Base-by-base conservation (phyloP, 306 rosid species). In the Quercus agrifolia region DNA sequence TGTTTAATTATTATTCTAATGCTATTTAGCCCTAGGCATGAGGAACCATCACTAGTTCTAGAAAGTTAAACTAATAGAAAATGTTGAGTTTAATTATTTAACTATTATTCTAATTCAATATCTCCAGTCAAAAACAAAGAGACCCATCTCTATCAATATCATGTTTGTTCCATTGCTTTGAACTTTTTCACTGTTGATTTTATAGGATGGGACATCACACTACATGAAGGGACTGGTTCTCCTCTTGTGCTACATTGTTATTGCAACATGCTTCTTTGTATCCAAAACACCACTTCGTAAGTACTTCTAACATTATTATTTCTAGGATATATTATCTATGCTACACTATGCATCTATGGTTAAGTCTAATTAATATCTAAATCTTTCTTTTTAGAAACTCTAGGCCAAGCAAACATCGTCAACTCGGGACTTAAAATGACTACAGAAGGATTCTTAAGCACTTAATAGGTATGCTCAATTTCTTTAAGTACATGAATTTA, bases 161-260 rank as follows among this genome's bases (percentile, higher is more conserved):
- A 38, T 38, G 2, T 38, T 38, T 38, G 11, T 38, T 38, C 46
- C 46, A 38, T 38, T 38, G 46, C 10, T 38, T 38, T 38, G 46
- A 28, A 52, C 54, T 14, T 19, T 51, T 85, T 17, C 35, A 44
- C 11, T 25, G 15, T 30, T 5, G 49, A 33, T 67, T 28, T 74
- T 81, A 74, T 57, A 95, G 97, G 99, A 93, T 86, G 99, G 99
- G 13, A 90, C 94, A 71, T 95, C 96, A 78, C 93, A 91, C 88
- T 95, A 95, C 91, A 75, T 95, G 79, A 95, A 95, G 84, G 99
- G 99, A 31, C 64, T 93, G 72, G 56, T 93, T 88, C 98, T 95
- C 74, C 83, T 95, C 33, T 87, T 95, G 13, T 93, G 94, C 88
- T 95, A 95, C 86, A 3, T 95, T 80, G 84, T 90, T 52, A 95